Evolutionary conservation across 78 protist species (phyloP), one percentile per base, ranked within the genome.

Genomic region (Dictyostelium brefeldianum): DNA sequence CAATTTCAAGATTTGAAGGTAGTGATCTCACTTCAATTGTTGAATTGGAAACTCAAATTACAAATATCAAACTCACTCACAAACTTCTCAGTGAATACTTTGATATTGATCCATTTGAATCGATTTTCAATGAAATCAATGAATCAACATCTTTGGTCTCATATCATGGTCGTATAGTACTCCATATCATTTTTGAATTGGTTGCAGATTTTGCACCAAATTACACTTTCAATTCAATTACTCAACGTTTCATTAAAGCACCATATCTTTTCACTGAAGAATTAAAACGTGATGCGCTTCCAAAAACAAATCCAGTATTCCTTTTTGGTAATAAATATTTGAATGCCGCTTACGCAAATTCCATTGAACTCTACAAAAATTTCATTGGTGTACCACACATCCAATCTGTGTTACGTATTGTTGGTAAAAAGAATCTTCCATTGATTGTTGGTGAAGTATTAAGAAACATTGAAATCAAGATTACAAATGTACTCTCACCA

Each of bases 1-100:
- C 98, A 12, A 96, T 97, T 57, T 18, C 64, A 8, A 64, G 97
- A 36, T 97, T 91, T 50, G 98, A 97, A 85, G 75, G 92, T 6
- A 7, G 27, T 7, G 93, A 81, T 41, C 57, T 97, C 10, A 56
- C 89, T 10, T 81, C 92, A 1, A 81, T 97, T 78, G 22, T 96
- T 50, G 98, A 97, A 77, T 83, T 97, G 46, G 96, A 97, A 41
- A 50, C 65, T 31, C 70, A 75, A 71, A 41, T 97, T 53, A 18
- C 48, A 17, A 47, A 67, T 31, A 29, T 87, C 54, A 97, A 96
- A 54, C 43, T 84, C 53, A 96, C 97, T 43, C 90, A 97, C 47
- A 25, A 57, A 36, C 43, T 97, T 22, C 31, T 97, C 12, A 20
- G 90, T 0, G 79, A 90, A 62, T 47, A 31, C 89, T 41, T 97